Conservation (phyloP, 345 rosid species). For the Populus alba region DNA sequence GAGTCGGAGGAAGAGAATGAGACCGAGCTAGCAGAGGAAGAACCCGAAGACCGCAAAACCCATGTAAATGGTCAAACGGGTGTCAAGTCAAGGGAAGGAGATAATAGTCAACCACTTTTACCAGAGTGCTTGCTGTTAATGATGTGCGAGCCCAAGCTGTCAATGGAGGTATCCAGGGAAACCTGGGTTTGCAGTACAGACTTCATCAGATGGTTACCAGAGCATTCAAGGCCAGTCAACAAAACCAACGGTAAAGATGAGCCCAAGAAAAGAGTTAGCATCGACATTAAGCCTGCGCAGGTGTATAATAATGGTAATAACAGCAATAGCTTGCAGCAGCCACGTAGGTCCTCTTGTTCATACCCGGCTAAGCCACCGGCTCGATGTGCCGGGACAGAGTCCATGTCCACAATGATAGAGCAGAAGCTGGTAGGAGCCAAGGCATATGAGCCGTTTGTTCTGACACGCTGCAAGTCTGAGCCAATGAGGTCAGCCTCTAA, state of each 20-base stretch:
- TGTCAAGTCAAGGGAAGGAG: constrained; percentile 37
- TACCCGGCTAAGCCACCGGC: constrained; percentile 47
- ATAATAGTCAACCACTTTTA: constrained; percentile 28
- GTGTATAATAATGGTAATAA: constrained; percentile 13
- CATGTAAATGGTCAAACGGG: constrained; percentile 35
- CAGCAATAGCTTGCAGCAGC: constrained; percentile 10
- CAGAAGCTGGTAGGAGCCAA: constrained; percentile 52
- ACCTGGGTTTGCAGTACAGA: constrained; percentile 95
- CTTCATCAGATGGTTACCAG: constrained; percentile 64
- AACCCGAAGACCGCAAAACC: constrained; percentile 20
- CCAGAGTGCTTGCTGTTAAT: constrained; percentile 84
- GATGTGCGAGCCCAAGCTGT: constrained; percentile 98
- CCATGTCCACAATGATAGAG: constrained; percentile 47
- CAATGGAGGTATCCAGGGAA: constrained; percentile 96
- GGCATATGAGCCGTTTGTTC: constrained; percentile 59
- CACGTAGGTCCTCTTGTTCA: constrained; percentile 63
- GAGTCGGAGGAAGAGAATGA: not conserved
- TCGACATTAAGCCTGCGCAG: constrained; percentile 37
- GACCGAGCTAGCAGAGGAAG: not conserved
- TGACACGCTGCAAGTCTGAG: constrained; percentile 92
- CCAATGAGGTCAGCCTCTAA: constrained; percentile 66
- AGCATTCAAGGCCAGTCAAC: constrained; percentile 31
- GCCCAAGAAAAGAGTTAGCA: constrained; percentile 45
- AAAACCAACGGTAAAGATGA: constrained; percentile 34
- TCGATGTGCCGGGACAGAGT: constrained; percentile 24